Base-by-base conservation (phyloP, 2,329 filamentous ascomycete genomes). In the Decorospora gaudefroyi region DNA sequence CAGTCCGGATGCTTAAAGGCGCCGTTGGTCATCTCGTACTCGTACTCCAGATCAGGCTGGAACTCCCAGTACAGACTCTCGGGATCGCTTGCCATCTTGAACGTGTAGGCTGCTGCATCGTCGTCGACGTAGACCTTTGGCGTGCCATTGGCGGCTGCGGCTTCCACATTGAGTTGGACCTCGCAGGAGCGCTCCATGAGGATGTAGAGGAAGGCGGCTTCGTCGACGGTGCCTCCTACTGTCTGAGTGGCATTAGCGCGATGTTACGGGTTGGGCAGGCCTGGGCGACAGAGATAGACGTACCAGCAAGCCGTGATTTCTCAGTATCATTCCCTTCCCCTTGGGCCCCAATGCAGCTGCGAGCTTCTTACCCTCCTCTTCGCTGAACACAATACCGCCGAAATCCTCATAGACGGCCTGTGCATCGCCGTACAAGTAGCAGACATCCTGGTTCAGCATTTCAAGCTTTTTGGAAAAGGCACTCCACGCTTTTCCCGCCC, bases 171-270 rank as follows among this genome's bases (percentile, higher is more conserved):
- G 37, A 88, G 72, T 71, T 90, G 86, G 21, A 87, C 78, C 42
- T 82, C 77, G 64, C 86, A 89, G 32, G 79, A 82, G 34, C 84
- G 76, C 67, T 90, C 86, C 65, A 88, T 76, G 30, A 86, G 70
- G 0, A 81, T 82, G 62, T 88, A 86, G 37, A 88, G 67, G 65
- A 84, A 90, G 0, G 82, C 83, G 1, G 86, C 86, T 68, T 90
- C 86, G 61, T 90, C 86, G 2, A 90, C 86, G 0, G 86, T 90
- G 5, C 68, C 60, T 3, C 87, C 87, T 0, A 88, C 85, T 0
- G 84, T 87, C 67, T 69, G 19, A 4, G 12, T 6, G 4, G 3
- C 6, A 22, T 61, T 16, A 61, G 41, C 13, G 8, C 11, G 35
- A 27, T 26, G 3, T n/a, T n/a, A 9, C n/a, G 4, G 17, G 11